Evolutionary conservation across 108 stramenopile species (phyloP), one percentile per base, ranked within the genome.

Genomic region (Craspedostauros australis): DNA sequence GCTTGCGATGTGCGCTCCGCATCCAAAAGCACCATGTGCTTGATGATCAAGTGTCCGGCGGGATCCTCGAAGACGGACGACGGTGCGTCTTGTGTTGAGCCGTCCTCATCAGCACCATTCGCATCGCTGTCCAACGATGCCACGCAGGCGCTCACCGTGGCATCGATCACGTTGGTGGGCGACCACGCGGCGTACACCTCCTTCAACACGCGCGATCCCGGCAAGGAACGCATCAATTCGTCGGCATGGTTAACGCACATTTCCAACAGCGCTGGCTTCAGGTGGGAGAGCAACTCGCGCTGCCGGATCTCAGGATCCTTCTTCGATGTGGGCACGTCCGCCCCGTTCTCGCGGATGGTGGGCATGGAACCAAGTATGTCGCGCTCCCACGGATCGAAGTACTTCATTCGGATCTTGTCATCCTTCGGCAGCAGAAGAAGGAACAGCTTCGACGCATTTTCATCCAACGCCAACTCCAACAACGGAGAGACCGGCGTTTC

Each of bases 371-470:
- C 68, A 19, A 96, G 73, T 15, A 93, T 57, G 15, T 83, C 55
- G 6, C 66, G 56, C 53, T 96, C 95, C 50, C 82, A 86, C 0
- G 95, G 95, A 65, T 96, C 93, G 30, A 96, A 74, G 50, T 85
- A 70, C 48, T 88, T 91, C 26, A 52, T 51, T 54, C 77, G 58
- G 1, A 61, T 47, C 7, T 69, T 64, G 31, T 66, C 44, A 22
- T 84, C 82, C 26, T 70, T 60, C 11, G 84, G 72, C 16, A 93
- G 60, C n/a, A 95, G 66, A 40, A 88, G 57, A 29, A 95, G 70
- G 39, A 96, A 83, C 5, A 96, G 61, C 59, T 95, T 95, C 19
- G 86, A 92, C 24, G 76, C 93, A 15, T 83, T 83, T 19, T 85
- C 81, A 60, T 76, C 75, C 41, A 70, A 23, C 18, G 81, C 82